Evolutionary conservation across 2,329 filamentous ascomycete species (phyloP).

Genomic region (Raffaelea arxii): DNA sequence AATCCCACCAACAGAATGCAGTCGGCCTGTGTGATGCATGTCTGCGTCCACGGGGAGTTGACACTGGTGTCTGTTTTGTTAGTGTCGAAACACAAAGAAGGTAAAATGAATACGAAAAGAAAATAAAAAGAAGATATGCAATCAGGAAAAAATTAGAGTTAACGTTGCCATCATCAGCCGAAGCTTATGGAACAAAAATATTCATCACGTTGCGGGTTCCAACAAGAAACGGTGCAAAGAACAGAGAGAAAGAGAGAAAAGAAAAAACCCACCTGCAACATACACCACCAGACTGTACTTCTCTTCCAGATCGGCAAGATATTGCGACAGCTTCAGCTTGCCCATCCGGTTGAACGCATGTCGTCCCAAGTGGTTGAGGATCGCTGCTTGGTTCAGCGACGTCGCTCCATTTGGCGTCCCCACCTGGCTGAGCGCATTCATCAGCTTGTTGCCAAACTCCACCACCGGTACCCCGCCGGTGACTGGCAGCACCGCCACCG

Average conservation of each 20-base stretch:
- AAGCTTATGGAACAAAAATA: slow-evolving; percentile 37
- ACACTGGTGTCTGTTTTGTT: slow-evolving; percentile 71
- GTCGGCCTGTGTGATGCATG: slow-evolving; percentile 93
- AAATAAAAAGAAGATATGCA: slow-evolving; percentile 3
- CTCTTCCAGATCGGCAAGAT: slow-evolving; percentile 91
- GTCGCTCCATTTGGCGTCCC: slow-evolving; percentile 84
- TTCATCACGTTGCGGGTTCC: slow-evolving; percentile 43
- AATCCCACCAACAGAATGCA: slow-evolving; percentile 89
- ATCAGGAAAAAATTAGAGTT: slow-evolving; percentile 64
- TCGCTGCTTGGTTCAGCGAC: slow-evolving; percentile 84
- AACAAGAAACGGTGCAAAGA: neutral
- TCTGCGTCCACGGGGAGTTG: slow-evolving; percentile 96
- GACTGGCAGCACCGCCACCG: slow-evolving; percentile 84
- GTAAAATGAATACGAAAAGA: neutral
- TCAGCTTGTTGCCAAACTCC: slow-evolving; percentile 83
- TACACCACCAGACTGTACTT: slow-evolving; percentile 95
- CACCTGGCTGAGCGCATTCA: slow-evolving; percentile 82
- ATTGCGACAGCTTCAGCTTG: slow-evolving; percentile 89
- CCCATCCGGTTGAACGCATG: slow-evolving; percentile 98
- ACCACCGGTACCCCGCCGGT: slow-evolving; percentile 87
- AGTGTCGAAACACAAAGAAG: neutral
- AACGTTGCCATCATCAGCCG: slow-evolving; percentile 41
- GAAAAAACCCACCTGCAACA: slow-evolving; percentile 56
- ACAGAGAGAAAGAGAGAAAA: neutral
- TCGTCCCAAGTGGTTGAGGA: slow-evolving; percentile 87